Percentiles rank a stretch among this genome's conserved stretches.
phyloP scores from a whole-genome alignment of 1,284 basidiomycete species.

The Rhodotorula sp. region DNA sequence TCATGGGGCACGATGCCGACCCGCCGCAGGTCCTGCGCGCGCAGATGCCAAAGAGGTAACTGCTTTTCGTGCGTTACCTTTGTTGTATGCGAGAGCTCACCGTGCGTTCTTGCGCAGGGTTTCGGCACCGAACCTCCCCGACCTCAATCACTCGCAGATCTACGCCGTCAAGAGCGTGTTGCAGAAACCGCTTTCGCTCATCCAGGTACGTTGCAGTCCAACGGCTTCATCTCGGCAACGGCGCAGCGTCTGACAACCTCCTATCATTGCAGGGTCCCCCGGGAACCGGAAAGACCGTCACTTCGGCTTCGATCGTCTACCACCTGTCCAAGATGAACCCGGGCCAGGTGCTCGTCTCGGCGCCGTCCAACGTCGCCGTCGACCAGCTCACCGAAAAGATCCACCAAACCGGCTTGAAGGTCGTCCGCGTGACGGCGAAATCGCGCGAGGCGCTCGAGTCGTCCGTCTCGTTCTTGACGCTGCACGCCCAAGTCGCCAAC shows the following conservation, averaged over 20 bases:
- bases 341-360: slow-evolving; percentile 97
- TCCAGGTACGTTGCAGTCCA: slow-evolving; percentile 60
- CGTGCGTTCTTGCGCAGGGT: slow-evolving; percentile 56
- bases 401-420: slow-evolving; percentile 92
- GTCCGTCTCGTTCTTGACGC: slow-evolving; percentile 85
- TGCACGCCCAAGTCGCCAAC: slow-evolving; percentile 97
- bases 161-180: slow-evolving; percentile 97
- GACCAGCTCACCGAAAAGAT: slow-evolving; percentile 99
- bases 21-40: slow-evolving; percentile 71
- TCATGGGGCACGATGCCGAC: slow-evolving; percentile 92
- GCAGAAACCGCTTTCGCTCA: slow-evolving; percentile 96
- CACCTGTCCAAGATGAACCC: slow-evolving; percentile 99
- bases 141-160: slow-evolving; percentile 99
- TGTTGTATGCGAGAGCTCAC: not conserved
- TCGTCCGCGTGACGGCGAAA: slow-evolving; percentile 95
- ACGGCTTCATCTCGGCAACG: no score
- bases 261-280: slow-evolving; percentile 69
- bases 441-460: slow-evolving; percentile 96
- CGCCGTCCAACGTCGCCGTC: slow-evolving; percentile 98
- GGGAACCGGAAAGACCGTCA: slow-evolving; percentile 98
- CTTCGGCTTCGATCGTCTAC: slow-evolving; percentile 98
- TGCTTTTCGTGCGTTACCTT: not conserved
- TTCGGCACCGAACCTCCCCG: slow-evolving; percentile 94
- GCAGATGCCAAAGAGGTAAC: slow-evolving; percentile 83
- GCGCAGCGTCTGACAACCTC: not conserved